Evolutionary conservation across 352 stramenopile genomes (phyloP), one percentile per base, ranked within the genome.

Genomic region (Phytophthora macrochlamydospora): DNA sequence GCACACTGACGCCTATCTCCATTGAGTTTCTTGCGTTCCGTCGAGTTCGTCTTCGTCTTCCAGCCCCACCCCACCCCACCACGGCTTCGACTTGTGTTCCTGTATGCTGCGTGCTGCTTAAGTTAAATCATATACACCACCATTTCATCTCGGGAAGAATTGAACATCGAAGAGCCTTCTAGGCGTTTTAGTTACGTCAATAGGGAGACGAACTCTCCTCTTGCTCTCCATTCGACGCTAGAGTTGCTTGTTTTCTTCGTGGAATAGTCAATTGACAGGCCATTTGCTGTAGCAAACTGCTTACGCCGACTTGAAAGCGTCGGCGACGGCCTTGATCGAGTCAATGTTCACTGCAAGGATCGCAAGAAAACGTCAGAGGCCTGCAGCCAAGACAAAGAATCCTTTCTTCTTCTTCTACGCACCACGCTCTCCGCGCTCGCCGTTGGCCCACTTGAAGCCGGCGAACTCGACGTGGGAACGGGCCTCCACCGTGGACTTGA

Each of bases 371-470:
- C 11, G 24, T 50, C 31, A 71, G 14, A 56, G 28, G 7, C 38
- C 29, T 33, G n/a, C 46, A 18, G 9, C 53, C 18, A 42, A 40
- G 40, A 30, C 35, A 38, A 35, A 9, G 4, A 7, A 5, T 9
- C 6, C 30, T 7, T 28, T 43, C 4, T n/a, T 62, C 31, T 30
- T 24, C 0, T 24, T 24, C 18, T 24, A 83, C 83, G 58, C 52
- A 92, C 83, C 76, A 67, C 87, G 85, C 58, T 78, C 76, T 71
- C 85, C 84, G 65, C 87, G 87, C 71, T 95, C 85, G 66, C 84
- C 87, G 52, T 92, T 83, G 52, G 82, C 65, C 85, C 85, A 95
- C 80, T 93, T 94, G 78, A 93, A 95, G 68, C 79, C 82, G 43
- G 85, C 87, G 62, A 94, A 94, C 69, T 92, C 75, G 67, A 95